These are phyloP conservation scores for Sugiyamaella boreocaroliniensis DNA, from an alignment of 805 yeast genomes.

Conservation along the genomic window DNA sequence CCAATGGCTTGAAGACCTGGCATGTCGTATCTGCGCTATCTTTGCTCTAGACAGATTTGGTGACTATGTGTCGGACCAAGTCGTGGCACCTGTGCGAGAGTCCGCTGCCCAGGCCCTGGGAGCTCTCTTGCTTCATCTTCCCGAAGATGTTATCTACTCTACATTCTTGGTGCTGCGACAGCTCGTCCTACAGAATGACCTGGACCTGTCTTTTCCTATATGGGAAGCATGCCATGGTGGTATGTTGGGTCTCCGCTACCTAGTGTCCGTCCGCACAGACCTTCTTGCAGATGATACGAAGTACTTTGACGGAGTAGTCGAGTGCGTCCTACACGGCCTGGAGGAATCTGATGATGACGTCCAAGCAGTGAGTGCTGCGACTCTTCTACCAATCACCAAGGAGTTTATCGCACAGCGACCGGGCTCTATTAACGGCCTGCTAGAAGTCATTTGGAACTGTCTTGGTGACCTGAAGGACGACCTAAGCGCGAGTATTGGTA, in stretches of 20 bases:
- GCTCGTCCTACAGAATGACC: slow-evolving; percentile 55
- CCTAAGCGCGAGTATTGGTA: slow-evolving; percentile 88
- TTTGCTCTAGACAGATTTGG: slow-evolving; percentile 94
- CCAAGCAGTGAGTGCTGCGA: slow-evolving; percentile 93
- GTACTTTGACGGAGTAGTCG: slow-evolving; percentile 62
- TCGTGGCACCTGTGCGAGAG: slow-evolving; percentile 96
- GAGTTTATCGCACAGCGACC: slow-evolving; percentile 68
- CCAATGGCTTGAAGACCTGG: slow-evolving; percentile 75
- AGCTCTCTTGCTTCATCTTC: slow-evolving; percentile 72
- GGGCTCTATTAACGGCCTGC: slow-evolving; percentile 38
- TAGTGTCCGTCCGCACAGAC: slow-evolving; percentile 83
- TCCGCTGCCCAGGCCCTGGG: slow-evolving; percentile 94
- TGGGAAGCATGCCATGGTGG: slow-evolving; percentile 99
- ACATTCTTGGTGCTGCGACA: slow-evolving; percentile 61
- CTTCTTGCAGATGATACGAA: slow-evolving; percentile 55
- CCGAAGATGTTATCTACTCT: slow-evolving; percentile 48
- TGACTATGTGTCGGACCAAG: slow-evolving; percentile 94
- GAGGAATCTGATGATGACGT: slow-evolving; percentile 85
- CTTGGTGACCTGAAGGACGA: slow-evolving; percentile 82
- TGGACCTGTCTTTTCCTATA: slow-evolving; percentile 46
- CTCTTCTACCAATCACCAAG: slow-evolving; percentile 81
- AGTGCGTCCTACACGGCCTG: slow-evolving; percentile 82
- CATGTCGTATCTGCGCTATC: slow-evolving; percentile 75
- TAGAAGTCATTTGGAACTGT: slow-evolving; percentile 84
- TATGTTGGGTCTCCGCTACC: slow-evolving; percentile 83